A percentile compares a stretch with the other conserved stretches of the same genome.
phyloP scores from a whole-genome alignment of 2,329 filamentous ascomycete species.

The Furcasterigmium furcatum region DNA sequence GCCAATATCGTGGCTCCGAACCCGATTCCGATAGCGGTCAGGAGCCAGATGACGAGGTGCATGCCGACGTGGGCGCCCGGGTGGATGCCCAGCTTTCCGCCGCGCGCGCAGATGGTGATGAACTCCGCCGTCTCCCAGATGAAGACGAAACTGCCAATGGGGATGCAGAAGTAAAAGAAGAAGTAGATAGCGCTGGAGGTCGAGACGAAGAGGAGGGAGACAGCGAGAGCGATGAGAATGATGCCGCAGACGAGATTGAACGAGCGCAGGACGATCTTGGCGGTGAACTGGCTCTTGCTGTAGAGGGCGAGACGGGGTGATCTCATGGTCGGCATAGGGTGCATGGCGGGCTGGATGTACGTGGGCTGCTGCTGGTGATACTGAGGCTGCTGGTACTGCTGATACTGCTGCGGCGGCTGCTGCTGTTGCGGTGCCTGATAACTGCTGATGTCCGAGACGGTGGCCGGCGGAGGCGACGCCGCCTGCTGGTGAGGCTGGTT shows the following conservation, averaged over 20 bases:
- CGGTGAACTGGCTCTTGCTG: conserved; percentile 19
- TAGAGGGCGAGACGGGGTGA: conserved; percentile 3
- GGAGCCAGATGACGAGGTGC: conserved; percentile 38
- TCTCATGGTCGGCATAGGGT: conserved; percentile 1
- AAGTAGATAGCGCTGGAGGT: too few species aligned
- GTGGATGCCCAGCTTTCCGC: conserved; percentile 30
- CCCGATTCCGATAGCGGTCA: conserved; percentile 19
- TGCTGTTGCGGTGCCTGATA: conserved; percentile 6
- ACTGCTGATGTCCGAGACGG: conserved; percentile 1
- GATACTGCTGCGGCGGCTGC: conserved; percentile 6
- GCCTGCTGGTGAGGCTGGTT: neutral
- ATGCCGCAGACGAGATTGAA: conserved; percentile 19
- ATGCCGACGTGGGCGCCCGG: conserved; percentile 40
- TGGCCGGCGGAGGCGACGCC: too few species aligned
- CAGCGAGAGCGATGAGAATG: conserved; percentile 7
- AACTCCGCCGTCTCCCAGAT: conserved; percentile 36
- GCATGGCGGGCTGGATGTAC: neutral
- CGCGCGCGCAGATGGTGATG: conserved; percentile 28
- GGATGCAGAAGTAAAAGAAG: neutral
- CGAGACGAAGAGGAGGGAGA: too few species aligned
- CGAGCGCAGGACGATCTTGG: conserved; percentile 25
- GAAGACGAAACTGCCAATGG: conserved; percentile 22
- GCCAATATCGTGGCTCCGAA: conserved; percentile 14
- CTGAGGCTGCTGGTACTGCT: too few species aligned
- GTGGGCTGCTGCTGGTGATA: conserved; percentile 11